phyloP scores from a whole-genome alignment of 148 eudicot species.

The Cornus kousa region DNA sequence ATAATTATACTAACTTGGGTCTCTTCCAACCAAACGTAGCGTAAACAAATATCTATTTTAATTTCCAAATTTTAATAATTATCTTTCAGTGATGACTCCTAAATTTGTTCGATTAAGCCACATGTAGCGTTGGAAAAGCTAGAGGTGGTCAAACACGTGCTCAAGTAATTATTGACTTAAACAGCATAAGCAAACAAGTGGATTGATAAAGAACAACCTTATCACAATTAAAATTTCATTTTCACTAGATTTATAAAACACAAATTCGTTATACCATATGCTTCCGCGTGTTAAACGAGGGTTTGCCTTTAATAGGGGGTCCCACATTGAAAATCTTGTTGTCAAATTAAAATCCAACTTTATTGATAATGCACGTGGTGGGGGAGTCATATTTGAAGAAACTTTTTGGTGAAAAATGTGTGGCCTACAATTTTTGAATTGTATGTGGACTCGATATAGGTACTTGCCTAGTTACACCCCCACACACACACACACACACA shows the following conservation, averaged over 20 bases:
- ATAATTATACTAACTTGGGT: too few relatives aligned
- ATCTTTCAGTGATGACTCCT: too few relatives aligned
- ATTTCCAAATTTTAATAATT: too few relatives aligned
- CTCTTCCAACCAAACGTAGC: too few relatives aligned
- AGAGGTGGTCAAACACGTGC: too few relatives aligned
- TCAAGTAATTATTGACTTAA: background rate
- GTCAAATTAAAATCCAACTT: background rate
- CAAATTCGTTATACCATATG: background rate
- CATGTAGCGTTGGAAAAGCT: too few relatives aligned
- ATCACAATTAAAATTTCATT: background rate
- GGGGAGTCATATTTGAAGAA: background rate
- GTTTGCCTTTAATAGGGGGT: background rate
- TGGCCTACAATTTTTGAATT: too few relatives aligned
- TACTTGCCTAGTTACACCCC: too few relatives aligned
- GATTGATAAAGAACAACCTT: background rate
- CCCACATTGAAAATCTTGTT: background rate
- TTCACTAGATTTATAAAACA: background rate
- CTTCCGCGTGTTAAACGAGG: background rate
- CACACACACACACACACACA: too few relatives aligned
- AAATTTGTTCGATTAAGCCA: too few relatives aligned
- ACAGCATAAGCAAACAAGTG: background rate
- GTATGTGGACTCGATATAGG: too few relatives aligned
- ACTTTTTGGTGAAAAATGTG: background rate
- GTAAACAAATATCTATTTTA: too few relatives aligned
- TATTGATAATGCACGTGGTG: background rate